A percentile compares a stretch with the other conserved stretches of the same genome.
These are phyloP conservation scores for Proliferodiscus dingleyae DNA, from an alignment of 2,329 filamentous ascomycete species.

Conservation along the genomic window DNA sequence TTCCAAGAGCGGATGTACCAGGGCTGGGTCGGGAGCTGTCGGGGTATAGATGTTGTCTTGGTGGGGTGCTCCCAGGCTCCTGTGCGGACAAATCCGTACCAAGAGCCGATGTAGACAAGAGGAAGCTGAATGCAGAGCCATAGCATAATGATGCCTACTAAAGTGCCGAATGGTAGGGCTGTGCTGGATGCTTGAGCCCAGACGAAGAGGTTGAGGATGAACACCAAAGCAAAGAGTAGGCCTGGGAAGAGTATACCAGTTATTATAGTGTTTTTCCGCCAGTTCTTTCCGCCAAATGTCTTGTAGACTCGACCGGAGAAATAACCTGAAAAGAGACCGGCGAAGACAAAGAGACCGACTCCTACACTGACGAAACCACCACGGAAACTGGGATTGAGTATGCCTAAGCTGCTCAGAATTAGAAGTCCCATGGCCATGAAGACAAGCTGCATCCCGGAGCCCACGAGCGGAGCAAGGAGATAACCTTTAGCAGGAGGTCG, in stretches of 20 bases:
- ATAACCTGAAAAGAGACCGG: slow-evolving; percentile 80
- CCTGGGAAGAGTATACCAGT: slow-evolving; percentile 78
- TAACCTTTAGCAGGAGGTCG: slow-evolving; percentile 65
- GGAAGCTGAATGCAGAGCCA: slow-evolving; percentile 86
- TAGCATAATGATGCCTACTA: slow-evolving; percentile 66
- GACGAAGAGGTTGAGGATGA: slow-evolving; percentile 81
- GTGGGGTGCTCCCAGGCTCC: slow-evolving; percentile 76
- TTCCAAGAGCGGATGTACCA: slow-evolving; percentile 68
- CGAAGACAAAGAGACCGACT: slow-evolving; percentile 76
- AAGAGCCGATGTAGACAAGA: slow-evolving; percentile 75
- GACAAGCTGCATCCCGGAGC: slow-evolving; percentile 80
- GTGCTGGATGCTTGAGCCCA: slow-evolving; percentile 88
- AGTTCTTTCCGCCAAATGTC: slow-evolving; percentile 72
- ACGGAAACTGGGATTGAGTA: slow-evolving; percentile 83
- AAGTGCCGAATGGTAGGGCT: slow-evolving; percentile 75
- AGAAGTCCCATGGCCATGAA: slow-evolving; percentile 75
- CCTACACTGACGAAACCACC: slow-evolving; percentile 84
- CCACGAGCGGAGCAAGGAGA: slow-evolving; percentile 73
- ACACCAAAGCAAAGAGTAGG: slow-evolving; percentile 67
- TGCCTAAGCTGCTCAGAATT: slow-evolving; percentile 66
- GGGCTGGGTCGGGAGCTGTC: slow-evolving; percentile 67
- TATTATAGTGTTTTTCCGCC: slow-evolving; percentile 70
- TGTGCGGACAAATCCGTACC: slow-evolving; percentile 65
- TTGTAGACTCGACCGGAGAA: slow-evolving; percentile 80
- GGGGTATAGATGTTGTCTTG: slow-evolving; percentile 65